Percentiles rank a stretch among this genome's conserved stretches.
Evolutionary conservation across 768 basidiomycete genomes (phyloP).

Genomic region (Naganishia friedmannii): DNA sequence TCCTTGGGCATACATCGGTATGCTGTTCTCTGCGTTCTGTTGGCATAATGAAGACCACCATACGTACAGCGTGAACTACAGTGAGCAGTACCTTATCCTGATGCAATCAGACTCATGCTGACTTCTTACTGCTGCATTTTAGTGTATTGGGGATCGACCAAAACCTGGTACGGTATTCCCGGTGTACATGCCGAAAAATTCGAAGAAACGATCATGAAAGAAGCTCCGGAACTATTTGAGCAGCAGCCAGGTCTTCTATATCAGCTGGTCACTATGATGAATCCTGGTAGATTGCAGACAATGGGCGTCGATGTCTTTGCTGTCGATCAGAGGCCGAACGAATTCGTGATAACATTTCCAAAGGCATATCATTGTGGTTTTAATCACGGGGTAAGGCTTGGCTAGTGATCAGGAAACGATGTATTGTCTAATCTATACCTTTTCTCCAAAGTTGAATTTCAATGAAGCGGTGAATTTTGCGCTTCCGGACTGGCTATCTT

Average conservation of each 20-base stretch:
- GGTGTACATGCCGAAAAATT: constrained; percentile 94
- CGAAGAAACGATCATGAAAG: constrained; percentile 87
- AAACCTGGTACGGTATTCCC: constrained; percentile 99
- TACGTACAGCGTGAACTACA: constrained; percentile 91
- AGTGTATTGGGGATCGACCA: constrained; percentile 97
- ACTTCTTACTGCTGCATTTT: constrained; percentile 52
- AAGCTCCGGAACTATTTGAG: constrained; percentile 96
- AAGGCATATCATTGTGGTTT: constrained; percentile 98
- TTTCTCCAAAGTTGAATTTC: constrained; percentile 66
- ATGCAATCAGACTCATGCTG: constrained; percentile 7
- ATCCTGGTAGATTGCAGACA: constrained; percentile 76
- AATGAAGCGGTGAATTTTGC: constrained; percentile 99
- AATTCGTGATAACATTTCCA: constrained; percentile 96
- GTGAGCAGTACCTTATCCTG: constrained; percentile 56
- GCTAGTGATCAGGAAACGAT: constrained; percentile 55
- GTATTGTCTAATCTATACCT: constrained; percentile 54
- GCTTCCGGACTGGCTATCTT: constrained; percentile 86
- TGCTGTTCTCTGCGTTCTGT: constrained; percentile 98
- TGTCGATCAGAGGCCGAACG: constrained; percentile 93
- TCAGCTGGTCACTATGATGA: constrained; percentile 97
- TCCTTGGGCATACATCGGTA: constrained; percentile 98
- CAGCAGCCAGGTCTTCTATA: constrained; percentile 95
- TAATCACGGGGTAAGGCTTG: constrained; percentile 71
- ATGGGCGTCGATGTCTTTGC: constrained; percentile 88
- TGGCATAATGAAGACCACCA: constrained; percentile 99